These are phyloP conservation scores for Mycosphaerelloides madeirae DNA, from an alignment of 2,329 filamentous ascomycete genomes.

Conservation along the genomic window DNA sequence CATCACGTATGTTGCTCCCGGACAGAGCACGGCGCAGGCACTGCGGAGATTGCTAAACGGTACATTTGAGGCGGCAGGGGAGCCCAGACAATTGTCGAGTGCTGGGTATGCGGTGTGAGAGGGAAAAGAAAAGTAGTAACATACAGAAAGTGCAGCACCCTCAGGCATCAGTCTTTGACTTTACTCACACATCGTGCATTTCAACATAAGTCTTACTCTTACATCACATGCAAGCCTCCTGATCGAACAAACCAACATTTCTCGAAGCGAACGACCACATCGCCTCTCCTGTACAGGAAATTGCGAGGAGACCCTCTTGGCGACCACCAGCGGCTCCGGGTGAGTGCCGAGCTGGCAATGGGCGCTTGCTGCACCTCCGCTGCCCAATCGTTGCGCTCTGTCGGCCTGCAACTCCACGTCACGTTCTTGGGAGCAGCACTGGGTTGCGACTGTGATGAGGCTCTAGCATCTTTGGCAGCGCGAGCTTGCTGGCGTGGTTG, in stretches of 20 bases:
- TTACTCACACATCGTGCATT: too few species aligned
- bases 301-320: not conserved
- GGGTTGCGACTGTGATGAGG: too few species aligned
- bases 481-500: too few species aligned
- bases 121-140: not conserved
- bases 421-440: too few species aligned
- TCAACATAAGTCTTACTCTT: not conserved
- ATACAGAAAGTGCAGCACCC: not conserved
- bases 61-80: constrained; percentile 70
- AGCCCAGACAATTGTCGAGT: constrained; percentile 69
- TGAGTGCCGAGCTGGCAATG: too few species aligned
- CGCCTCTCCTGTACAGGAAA: not conserved
- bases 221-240: not conserved
- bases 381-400: too few species aligned
- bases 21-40: constrained; percentile 66
- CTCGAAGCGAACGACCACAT: not conserved
- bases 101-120: constrained; percentile 52
- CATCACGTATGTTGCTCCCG: constrained; percentile 62
- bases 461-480: too few species aligned
- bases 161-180: not conserved
- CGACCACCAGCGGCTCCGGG: too few species aligned
- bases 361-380: too few species aligned
- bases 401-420: too few species aligned
- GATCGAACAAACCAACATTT: not conserved
- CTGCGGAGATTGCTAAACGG: constrained; percentile 59